Evolutionary conservation across 805 yeast species (phyloP).

Genomic region (Lachancea cidri): DNA sequence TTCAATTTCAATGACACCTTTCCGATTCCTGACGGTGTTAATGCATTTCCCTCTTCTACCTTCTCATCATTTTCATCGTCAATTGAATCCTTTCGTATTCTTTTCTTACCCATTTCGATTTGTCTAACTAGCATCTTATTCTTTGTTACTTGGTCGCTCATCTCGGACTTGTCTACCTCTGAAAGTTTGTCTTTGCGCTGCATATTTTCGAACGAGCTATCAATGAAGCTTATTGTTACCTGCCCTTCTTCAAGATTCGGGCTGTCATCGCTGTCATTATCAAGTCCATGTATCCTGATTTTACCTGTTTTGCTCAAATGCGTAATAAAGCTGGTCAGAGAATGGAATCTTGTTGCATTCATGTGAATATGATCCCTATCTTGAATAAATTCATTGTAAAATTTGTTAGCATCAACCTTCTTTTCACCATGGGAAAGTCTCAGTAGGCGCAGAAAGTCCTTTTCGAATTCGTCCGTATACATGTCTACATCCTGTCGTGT

Average conservation of each 20-base stretch:
- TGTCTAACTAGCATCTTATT: slow-evolving; percentile 46
- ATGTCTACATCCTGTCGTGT: slow-evolving; percentile 48
- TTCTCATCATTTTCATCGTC: not conserved
- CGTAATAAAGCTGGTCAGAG: slow-evolving; percentile 62
- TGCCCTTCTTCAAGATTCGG: slow-evolving; percentile 31
- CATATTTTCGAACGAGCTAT: slow-evolving; percentile 46
- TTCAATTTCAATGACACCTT: slow-evolving; percentile 5
- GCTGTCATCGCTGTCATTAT: slow-evolving; percentile 29
- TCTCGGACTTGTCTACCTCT: slow-evolving; percentile 34
- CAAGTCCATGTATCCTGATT: slow-evolving; percentile 45
- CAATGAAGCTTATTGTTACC: slow-evolving; percentile 47
- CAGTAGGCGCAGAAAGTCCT: slow-evolving; percentile 59
- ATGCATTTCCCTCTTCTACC: not conserved
- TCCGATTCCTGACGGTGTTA: not conserved
- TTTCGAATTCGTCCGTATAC: slow-evolving; percentile 55
- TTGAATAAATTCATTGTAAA: slow-evolving; percentile 83
- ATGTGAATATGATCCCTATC: slow-evolving; percentile 84
- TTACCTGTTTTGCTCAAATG: slow-evolving; percentile 52
- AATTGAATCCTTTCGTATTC: not conserved
- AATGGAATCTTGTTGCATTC: slow-evolving; percentile 80
- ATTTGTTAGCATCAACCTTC: slow-evolving; percentile 69
- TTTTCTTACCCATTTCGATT: slow-evolving; percentile 32
- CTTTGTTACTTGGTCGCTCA: slow-evolving; percentile 44
- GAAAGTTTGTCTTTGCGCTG: slow-evolving; percentile 36
- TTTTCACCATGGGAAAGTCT: slow-evolving; percentile 76